These are phyloP conservation scores for Exophiala sp. DNA, from an alignment of 2,329 filamentous ascomycete species.

Conservation along the genomic window DNA sequence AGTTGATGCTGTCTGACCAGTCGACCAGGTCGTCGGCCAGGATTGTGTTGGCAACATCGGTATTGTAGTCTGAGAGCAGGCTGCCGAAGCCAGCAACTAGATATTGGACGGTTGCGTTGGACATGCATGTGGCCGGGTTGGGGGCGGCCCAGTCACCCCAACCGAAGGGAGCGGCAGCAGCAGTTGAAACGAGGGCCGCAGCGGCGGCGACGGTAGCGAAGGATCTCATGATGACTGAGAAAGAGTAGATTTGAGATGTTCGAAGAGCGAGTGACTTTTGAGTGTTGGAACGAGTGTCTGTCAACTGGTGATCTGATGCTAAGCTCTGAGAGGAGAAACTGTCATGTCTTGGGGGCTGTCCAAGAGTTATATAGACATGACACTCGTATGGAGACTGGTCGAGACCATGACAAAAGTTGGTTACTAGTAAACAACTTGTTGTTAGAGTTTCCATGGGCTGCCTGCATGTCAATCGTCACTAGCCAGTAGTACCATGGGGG, in stretches of 20 bases:
- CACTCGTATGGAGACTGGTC: too few relatives aligned
- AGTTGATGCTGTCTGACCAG: constrained; percentile 36
- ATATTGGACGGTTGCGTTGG: constrained; percentile 6
- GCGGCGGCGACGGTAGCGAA: constrained; percentile 19
- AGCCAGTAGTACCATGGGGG: not conserved
- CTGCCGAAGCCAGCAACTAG: constrained; percentile 19
- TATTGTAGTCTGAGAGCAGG: constrained; percentile 21
- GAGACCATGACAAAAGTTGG: too few relatives aligned
- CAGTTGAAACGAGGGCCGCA: constrained; percentile 19
- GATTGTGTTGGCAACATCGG: constrained; percentile 17
- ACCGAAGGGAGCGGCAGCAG: constrained; percentile 16
- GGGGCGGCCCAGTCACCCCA: constrained; percentile 9
- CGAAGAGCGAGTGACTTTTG: constrained; percentile 3
- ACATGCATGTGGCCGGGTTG: constrained; percentile 21
- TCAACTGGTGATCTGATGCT: not conserved
- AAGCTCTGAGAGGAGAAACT: not conserved
- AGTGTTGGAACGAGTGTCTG: constrained; percentile 1
- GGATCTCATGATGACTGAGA: constrained; percentile 18
- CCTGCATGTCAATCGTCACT: constrained; percentile 4
- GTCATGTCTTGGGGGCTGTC: not conserved
- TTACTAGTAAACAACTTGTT: too few relatives aligned
- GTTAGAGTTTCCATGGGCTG: too few relatives aligned
- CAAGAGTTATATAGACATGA: constrained; percentile 6
- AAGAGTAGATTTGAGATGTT: not conserved
- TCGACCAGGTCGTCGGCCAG: constrained; percentile 32